Percentiles rank a stretch among this genome's conserved stretches.
phyloP scores from a whole-genome alignment of 2,329 filamentous ascomycete species.

The Alternaria infectoria region DNA sequence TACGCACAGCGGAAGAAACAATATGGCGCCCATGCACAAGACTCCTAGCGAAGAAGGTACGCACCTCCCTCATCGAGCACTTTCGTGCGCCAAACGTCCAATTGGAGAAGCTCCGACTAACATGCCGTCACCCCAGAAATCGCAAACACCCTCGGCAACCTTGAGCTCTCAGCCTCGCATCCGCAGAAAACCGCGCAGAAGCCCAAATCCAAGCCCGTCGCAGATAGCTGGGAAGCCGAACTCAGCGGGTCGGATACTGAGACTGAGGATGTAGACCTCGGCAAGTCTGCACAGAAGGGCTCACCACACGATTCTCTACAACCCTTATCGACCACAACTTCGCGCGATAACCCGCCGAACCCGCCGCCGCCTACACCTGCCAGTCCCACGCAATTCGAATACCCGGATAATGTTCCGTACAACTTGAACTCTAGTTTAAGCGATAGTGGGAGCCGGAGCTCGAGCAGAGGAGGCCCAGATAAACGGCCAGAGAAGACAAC shows the following conservation, averaged over 20 bases:
- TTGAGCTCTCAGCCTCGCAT: constrained; percentile 43
- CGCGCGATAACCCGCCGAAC: constrained; percentile 23
- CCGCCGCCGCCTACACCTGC: constrained; percentile 46
- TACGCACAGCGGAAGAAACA: background rate
- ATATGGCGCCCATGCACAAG: constrained; percentile 16
- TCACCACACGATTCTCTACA: constrained; percentile 20
- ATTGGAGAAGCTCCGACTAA: background rate
- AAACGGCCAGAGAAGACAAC: constrained; percentile 87
- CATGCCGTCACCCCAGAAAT: constrained; percentile 38
- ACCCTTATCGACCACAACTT: constrained; percentile 22
- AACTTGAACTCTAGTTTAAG: constrained; percentile 3
- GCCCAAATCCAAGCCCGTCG: constrained; percentile 53
- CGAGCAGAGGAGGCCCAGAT: constrained; percentile 35
- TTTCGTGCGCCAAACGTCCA: background rate
- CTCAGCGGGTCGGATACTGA: constrained; percentile 50
- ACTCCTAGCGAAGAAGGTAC: constrained; percentile 18
- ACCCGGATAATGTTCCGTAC: constrained; percentile 34
- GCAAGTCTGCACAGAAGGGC: background rate
- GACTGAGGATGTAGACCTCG: constrained; percentile 24
- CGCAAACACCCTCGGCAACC: constrained; percentile 44
- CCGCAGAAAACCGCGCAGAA: constrained; percentile 41
- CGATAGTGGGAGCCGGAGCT: constrained; percentile 8
- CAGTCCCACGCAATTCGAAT: constrained; percentile 43
- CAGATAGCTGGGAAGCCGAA: constrained; percentile 83
- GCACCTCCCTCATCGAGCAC: background rate